Percentiles rank a stretch among this genome's conserved stretches.
Conservation (phyloP, 306 rosid species). For the Pueraria montana region DNA sequence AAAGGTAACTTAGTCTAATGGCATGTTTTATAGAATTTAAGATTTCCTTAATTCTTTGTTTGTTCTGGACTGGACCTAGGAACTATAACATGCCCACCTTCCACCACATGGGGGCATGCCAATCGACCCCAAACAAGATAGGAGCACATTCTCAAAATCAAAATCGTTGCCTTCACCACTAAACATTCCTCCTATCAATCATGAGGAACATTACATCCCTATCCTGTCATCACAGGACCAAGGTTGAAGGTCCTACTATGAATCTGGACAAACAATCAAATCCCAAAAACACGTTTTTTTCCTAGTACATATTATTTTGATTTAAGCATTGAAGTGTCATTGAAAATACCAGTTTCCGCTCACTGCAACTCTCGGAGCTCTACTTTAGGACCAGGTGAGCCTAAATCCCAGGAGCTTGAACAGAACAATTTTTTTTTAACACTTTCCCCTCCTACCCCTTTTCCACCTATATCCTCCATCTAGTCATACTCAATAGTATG, state of each 20-base stretch:
- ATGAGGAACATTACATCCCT: background rate
- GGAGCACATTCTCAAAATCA: background rate
- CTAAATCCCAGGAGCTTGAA: background rate
- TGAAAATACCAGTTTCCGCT: background rate
- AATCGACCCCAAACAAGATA: no score
- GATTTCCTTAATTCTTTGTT: no score
- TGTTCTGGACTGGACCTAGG: no score
- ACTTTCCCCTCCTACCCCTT: background rate
- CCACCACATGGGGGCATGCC: no score
- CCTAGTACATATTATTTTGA: background rate
- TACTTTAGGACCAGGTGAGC: background rate
- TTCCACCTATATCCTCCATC: background rate
- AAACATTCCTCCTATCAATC: background rate
- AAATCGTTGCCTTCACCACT: background rate
- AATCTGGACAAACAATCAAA: no score
- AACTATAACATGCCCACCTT: no score
- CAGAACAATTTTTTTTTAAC: background rate
- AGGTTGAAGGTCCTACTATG: no score
- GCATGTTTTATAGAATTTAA: no score
- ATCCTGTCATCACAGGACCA: background rate
- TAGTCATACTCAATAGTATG: background rate
- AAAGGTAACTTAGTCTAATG: no score
- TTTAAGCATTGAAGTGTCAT: background rate
- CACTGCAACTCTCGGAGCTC: background rate
- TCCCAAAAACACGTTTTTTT: background rate